Base-by-base conservation (phyloP, 352 stramenopile species). In the Globisporangium orthogonon region DNA sequence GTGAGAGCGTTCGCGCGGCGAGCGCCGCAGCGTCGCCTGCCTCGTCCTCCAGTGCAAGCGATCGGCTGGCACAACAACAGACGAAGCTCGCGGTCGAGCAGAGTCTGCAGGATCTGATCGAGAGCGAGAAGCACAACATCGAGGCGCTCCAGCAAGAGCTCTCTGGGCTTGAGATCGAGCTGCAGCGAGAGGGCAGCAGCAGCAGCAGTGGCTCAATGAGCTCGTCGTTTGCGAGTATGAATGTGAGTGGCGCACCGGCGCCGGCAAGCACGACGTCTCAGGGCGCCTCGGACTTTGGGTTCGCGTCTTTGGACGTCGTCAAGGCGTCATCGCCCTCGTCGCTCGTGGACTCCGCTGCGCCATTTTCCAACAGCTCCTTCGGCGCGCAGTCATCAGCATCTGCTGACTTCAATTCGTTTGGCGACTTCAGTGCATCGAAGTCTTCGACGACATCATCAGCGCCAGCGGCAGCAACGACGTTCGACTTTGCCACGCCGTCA, bases 71-170 rank as follows among this genome's bases (percentile, higher is more conserved):
- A 2, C 70, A 87, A 39, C 52, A 67, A 53, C 66, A 79, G 49
- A 70, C 63, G 1, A 73, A 71, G 17, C 66, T 61, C 14, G 55
- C 55, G 37, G 60, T 91, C 4, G 76, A 87, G 52, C 62, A 67
- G 14, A 86, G 60, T 60, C 61, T 92, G 52, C 71, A 67, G 6
- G 61, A 62, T 30, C 60, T 92, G 33, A 70, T 91, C 33, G 74
- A 76, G 4, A 75, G 71, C 41, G 78, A 90, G 54, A 82, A 82
- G 57, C 60, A 71, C 23, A 18, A 72, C 10, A 70, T 91, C 48
- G 60, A 75, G n/a, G 71, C 74, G 33, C 61, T 91, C 29, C 66
- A 87, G 51, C 44, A 49, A 14, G 83, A 91, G 14, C 67, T 92
- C 54, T 50, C 66, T 9, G 56, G 54, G 10, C 70, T 75, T 48